Conservation (phyloP, 1,284 basidiomycete genomes). For the Limonomyces culmigenus region DNA sequence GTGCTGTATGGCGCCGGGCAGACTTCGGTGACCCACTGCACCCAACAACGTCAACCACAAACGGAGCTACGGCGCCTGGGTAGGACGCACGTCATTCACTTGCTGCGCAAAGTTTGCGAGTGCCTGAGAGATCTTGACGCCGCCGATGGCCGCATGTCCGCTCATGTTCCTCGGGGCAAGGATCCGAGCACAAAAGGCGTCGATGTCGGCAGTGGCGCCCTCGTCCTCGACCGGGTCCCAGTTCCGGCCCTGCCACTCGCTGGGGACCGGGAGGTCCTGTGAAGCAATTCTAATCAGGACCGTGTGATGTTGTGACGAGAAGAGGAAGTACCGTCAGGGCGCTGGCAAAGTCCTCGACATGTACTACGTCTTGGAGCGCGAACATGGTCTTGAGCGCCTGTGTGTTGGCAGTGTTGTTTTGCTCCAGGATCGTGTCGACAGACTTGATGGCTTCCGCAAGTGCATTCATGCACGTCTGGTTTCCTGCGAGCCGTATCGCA, state of each 20-base stretch:
- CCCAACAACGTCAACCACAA: too few relatives aligned
- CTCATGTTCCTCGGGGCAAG: too few relatives aligned
- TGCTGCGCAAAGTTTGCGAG: too few relatives aligned
- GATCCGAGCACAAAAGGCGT: conserved; percentile 41
- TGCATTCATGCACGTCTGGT: conserved; percentile 52
- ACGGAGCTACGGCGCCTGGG: too few relatives aligned
- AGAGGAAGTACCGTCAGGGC: conserved; percentile 39
- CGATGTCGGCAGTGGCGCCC: conserved; percentile 59
- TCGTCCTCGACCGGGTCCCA: conserved; percentile 67
- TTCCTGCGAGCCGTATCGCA: conserved; percentile 63
- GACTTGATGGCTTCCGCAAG: conserved; percentile 46
- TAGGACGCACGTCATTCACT: too few relatives aligned
- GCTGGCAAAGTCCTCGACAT: conserved; percentile 69
- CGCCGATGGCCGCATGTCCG: too few relatives aligned
- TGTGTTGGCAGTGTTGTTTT: conserved; percentile 12
- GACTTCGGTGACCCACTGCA: too few relatives aligned
- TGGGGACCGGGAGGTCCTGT: conserved; percentile 9
- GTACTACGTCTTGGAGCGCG: conserved; percentile 45
- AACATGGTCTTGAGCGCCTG: conserved; percentile 51
- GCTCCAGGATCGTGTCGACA: conserved; percentile 42
- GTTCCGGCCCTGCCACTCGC: conserved; percentile 43
- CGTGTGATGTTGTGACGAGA: not conserved
- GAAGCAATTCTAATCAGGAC: not conserved
- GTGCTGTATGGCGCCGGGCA: too few relatives aligned
- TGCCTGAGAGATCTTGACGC: too few relatives aligned